Base-by-base conservation (phyloP, 345 rosid species). In the Noccaea bulbosa region DNA sequence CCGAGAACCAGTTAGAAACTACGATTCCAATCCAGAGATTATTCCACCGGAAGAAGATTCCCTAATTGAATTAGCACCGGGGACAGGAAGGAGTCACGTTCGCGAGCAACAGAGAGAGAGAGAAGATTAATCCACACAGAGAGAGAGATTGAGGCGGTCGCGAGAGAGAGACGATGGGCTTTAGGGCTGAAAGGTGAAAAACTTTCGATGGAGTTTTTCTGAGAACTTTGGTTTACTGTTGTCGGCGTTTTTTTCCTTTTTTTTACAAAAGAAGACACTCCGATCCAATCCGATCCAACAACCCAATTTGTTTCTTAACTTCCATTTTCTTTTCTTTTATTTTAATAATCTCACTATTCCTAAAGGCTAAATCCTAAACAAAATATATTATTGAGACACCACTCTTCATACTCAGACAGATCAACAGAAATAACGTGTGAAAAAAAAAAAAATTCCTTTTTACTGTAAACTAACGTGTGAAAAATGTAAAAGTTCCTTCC, bases 181-280 rank as follows among this genome's bases (percentile, higher is more conserved):
- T 20, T 75, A 76, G 65, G 79, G 75, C 65, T 16, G 22, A 35
- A 17, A 35, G 73, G 58, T 51, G 68, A 60, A 60, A 48, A 68
- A 44, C 34, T 50, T 59, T 4, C 12, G 7, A 4, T 9, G 3
- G 7, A 16, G 14, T 52, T 67, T 74, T 50, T 41, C 52, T 38
- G 66, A 50, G 17, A 58, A 49, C 38, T 49, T 57, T 61, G 63
- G 50, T 67, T 67, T 67, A 66, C 61, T 52, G 62, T 67, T 67
- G 69, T 74, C 73, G 62, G 68, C 73, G 78, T 67, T 68, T 67
- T 68, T 41, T 48, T 5, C 22, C 34, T 20, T 7, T 50, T 48
- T 44, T 64, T 40, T 17, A 24, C 70, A 53, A 10, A 30, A 5
- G 22, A 8, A 11, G 20, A 63, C 30, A 27, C 30, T 27, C 30